phyloP scores from a whole-genome alignment of 2,329 filamentous ascomycete species.

The Tolypocladium album region DNA sequence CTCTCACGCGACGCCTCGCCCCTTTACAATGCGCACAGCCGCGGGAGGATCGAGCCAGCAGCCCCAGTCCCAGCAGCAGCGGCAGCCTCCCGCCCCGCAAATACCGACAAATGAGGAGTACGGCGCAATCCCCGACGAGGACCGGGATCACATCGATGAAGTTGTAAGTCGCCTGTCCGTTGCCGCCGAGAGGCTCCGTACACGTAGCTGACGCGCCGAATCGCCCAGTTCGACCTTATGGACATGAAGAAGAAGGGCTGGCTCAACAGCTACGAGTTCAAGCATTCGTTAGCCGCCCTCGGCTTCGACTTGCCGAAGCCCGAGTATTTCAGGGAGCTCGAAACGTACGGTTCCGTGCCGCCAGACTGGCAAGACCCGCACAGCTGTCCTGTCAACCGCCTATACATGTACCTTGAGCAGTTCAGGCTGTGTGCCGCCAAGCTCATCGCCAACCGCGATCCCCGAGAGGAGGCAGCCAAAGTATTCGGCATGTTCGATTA shows the following conservation, averaged over 20 bases:
- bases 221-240: slow-evolving; percentile 74
- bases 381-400: slow-evolving; percentile 32
- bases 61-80: slow-evolving; percentile 12
- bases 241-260: slow-evolving; percentile 90
- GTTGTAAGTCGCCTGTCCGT: slow-evolving; percentile 50
- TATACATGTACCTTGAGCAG: slow-evolving; percentile 42
- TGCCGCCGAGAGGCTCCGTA: background rate
- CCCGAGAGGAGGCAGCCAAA: slow-evolving; percentile 78
- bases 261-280: slow-evolving; percentile 97
- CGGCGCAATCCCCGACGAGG: slow-evolving; percentile 63
- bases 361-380: slow-evolving; percentile 39
- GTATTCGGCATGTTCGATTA: slow-evolving; percentile 92
- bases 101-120: slow-evolving; percentile 27
- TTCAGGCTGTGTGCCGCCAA: slow-evolving; percentile 63
- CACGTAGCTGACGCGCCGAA: slow-evolving; percentile 6
- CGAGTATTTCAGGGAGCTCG: slow-evolving; percentile 72
- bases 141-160: slow-evolving; percentile 87
- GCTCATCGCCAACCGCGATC: slow-evolving; percentile 73
- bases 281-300: slow-evolving; percentile 89
- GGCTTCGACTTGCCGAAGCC: slow-evolving; percentile 85
- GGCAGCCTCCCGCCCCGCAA: slow-evolving; percentile 21
- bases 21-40: slow-evolving; percentile 23
- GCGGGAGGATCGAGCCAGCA: slow-evolving; percentile 19
- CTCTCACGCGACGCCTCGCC: slow-evolving; percentile 25
- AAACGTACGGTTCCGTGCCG: slow-evolving; percentile 68